Base-by-base conservation (phyloP, 164 flowering plant species). In the Aristolochia contorta region DNA sequence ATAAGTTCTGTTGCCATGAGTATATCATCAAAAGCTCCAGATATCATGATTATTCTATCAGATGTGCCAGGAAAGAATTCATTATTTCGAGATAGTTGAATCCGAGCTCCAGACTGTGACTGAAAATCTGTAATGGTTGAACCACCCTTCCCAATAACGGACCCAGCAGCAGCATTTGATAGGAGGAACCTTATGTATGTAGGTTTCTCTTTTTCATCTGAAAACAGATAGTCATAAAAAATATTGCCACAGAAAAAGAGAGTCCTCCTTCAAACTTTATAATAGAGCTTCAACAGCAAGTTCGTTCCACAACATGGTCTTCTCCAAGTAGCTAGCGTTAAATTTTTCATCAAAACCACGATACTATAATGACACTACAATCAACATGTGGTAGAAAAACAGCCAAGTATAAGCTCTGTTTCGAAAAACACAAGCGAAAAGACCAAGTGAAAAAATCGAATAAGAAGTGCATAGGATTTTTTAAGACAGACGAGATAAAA, bases 101-200 rank as follows among this genome's bases (percentile, higher is more conserved):
- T 86, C 22, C 93, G 76, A 47, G 96, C 91, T 47, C 93, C 96
- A 57, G 99, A 91, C 63, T 85, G 83, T 45, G 93, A 76, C 74
- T 91, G 97, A 68, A 94, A 89, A 23, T 91, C 99, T 58, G 82
- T 86, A 47, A 94, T 89, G 51, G 97, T 94, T 52, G 96, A 77
- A 25, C 99, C 99, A 69, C 99, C 96, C 77, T 94, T 94, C 57
- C 99, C 99, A 70, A 94, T 94, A 50, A 94, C 82, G 58, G 96
- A 87, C 66, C 99, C 99, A 60, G 99, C 99, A 62, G 87, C 95
- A 25, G 93, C 86, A 80, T 94, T 94, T 52, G 99, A 91, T 51
- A 91, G 87, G 60, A 94, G 96, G 72, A 94, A 94, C 74, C 80
- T 85, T 20, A 94, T 60, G 61, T 84, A 77, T 60, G 91, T 78